phyloP scores from a whole-genome alignment of 805 yeast genomes.

The Diddensiella transvaalensis region DNA sequence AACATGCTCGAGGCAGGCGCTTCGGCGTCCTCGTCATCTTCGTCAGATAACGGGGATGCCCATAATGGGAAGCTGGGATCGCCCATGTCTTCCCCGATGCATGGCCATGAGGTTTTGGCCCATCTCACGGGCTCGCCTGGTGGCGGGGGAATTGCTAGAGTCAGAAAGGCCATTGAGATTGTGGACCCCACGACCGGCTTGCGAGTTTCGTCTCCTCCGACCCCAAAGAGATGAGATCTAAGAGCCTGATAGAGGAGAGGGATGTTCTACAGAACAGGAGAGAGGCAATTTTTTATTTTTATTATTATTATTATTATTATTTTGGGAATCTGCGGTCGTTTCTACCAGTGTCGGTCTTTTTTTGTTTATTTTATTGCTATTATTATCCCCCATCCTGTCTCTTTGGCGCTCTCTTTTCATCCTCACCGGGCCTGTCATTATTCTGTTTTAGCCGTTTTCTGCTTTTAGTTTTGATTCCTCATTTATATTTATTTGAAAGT shows the following conservation, averaged over 20 bases:
- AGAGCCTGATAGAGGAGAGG: no score
- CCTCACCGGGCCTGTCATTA: no score
- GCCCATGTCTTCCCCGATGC: constrained; percentile 16
- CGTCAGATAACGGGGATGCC: constrained; percentile 3
- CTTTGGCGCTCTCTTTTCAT: no score
- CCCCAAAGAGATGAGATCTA: neutral
- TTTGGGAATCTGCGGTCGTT: neutral
- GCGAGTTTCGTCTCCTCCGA: constrained; percentile 7
- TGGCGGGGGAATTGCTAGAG: constrained; percentile 11
- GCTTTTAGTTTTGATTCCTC: neutral
- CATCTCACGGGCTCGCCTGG: constrained; percentile 11
- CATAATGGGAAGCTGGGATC: constrained; percentile 4
- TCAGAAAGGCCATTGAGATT: constrained; percentile 43
- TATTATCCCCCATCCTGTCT: neutral
- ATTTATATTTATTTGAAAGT: neutral
- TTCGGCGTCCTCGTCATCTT: neutral
- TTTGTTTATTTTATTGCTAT: neutral
- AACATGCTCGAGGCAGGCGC: neutral
- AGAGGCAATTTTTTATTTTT: no score
- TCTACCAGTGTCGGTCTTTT: neutral
- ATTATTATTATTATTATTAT: no score
- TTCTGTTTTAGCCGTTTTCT: neutral
- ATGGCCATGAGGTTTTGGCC: constrained; percentile 10
- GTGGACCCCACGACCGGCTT: constrained; percentile 53
- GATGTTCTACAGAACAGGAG: no score